Evolutionary conservation across 371 early-diverging fungal species (phyloP).

Genomic region (Apophysomyces trapeziformis): DNA sequence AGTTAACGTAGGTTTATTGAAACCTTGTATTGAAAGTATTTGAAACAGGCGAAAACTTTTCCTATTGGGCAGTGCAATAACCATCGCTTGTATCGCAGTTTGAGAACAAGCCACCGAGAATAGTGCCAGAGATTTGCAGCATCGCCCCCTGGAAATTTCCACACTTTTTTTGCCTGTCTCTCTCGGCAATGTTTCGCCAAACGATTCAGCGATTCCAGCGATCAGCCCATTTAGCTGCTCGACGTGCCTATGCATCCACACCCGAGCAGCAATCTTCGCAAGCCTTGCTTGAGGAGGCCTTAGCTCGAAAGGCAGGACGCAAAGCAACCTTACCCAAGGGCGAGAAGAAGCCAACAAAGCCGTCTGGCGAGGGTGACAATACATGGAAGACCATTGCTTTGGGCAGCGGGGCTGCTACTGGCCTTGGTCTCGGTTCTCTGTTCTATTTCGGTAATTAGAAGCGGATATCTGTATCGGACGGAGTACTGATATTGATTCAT

Average conservation of each 20-base stretch:
- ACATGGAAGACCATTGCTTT: constrained; percentile 30
- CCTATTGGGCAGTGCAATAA: too few relatives aligned
- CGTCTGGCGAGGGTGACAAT: constrained; percentile 22
- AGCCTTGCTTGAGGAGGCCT: constrained; percentile 51
- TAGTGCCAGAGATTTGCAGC: neutral
- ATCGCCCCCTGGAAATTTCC: neutral
- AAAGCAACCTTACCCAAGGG: constrained; percentile 56
- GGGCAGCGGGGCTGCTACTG: constrained; percentile 27
- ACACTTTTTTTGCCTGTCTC: neutral
- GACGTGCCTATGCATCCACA: constrained; percentile 11
- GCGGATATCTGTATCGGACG: neutral
- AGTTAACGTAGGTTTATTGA: too few relatives aligned
- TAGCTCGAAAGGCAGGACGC: constrained; percentile 49
- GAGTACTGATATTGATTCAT: neutral
- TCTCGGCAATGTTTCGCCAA: constrained; percentile 16
- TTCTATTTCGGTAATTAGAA: constrained; percentile 35
- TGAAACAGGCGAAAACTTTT: too few relatives aligned
- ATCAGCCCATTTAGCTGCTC: constrained; percentile 7
- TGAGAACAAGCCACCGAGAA: neutral
- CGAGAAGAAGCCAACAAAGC: constrained; percentile 56
- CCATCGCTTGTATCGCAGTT: neutral
- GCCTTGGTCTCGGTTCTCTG: constrained; percentile 29
- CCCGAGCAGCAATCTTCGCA: constrained; percentile 17
- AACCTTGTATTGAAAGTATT: too few relatives aligned
- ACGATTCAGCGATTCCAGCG: constrained; percentile 18